Evolutionary conservation across 192 early-diverging fungal genomes (phyloP).

Genomic region (Polychytrium aggregatum): DNA sequence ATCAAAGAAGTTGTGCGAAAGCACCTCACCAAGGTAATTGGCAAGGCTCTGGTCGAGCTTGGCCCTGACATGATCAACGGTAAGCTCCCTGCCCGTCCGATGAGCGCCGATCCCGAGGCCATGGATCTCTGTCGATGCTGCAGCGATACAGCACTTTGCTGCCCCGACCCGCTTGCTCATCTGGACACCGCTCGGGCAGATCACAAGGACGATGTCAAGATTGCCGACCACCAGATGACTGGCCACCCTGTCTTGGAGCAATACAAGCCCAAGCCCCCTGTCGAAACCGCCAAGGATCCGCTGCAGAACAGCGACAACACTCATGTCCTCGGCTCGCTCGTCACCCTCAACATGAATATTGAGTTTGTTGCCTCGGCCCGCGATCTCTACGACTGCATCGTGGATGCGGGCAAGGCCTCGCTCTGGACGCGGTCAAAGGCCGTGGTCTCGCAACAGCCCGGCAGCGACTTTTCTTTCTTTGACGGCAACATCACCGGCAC

Average conservation of each 20-base stretch:
- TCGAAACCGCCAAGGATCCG: conserved; percentile 9
- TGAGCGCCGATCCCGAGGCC: too few relatives aligned
- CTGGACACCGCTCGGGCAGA: conserved; percentile 21
- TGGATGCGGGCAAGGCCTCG: conserved; percentile 58
- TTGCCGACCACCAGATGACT: conserved; percentile 49
- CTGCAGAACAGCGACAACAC: neutral
- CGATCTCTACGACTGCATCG: conserved; percentile 72
- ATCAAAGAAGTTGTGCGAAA: conserved; percentile 63
- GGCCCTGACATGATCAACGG: too few relatives aligned
- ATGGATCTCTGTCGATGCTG: too few relatives aligned
- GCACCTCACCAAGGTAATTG: conserved; percentile 47
- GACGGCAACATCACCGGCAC: conserved; percentile 78
- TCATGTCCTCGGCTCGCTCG: conserved; percentile 19
- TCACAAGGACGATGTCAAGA: conserved; percentile 77
- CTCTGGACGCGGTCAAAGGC: conserved; percentile 73
- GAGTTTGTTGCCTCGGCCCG: conserved; percentile 74
- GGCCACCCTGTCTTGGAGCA: conserved; percentile 32
- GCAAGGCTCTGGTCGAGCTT: conserved; percentile 56
- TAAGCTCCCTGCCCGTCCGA: too few relatives aligned
- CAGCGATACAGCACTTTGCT: too few relatives aligned
- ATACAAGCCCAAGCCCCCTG: conserved; percentile 41
- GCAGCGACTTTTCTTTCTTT: conserved; percentile 64
- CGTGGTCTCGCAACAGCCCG: conserved; percentile 48
- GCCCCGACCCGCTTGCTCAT: neutral
- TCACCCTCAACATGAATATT: conserved; percentile 55